Base-by-base conservation (phyloP, 257 asterid genomes). In the Mentha longifolia region DNA sequence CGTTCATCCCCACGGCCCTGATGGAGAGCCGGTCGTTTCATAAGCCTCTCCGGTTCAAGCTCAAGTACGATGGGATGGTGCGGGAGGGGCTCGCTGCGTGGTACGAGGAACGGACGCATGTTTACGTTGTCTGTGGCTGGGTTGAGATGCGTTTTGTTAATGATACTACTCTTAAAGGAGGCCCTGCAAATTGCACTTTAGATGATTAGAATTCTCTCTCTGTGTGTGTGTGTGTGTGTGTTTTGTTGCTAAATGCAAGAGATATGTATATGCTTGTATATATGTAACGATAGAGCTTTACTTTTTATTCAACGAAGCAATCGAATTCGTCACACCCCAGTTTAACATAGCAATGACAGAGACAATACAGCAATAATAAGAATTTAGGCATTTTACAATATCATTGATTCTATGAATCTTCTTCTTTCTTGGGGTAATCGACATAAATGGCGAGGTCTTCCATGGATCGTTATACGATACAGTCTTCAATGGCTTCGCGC, bases 1-100 rank as follows among this genome's bases (percentile, higher is more conserved):
- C 85, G 3, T 83, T 83, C 33, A 85, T 80, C 10, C 85, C 88
- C 0, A 80, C 79, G 1, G 83, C 84, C 15, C n/a, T 83, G 41
- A 25, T 75, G 35, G 85, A 83, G 76, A 80, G 83, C 70, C 83
- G 70, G 25, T 56, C 68, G 10, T 10, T 75, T 66, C 83, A 61
- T 17, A 83, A 80, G 82, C 85, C 87, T 0, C 81, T 78, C 0
- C 79, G 49, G 7, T 83, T 83, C 77, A 83, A 80, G 49, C 17
- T 83, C 67, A 83, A 80, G 85, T 83, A 80, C 54, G 87, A 83
- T 25, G 83, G 87, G 57, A 83, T 83, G 83, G 74, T 80, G 9
- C 70, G 87, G 3, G 83, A 83, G 77, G 87, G 87, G 6, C 63
- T 80, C 65, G 83, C 87, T 0, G 81, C 87, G 0, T 83, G 87